Conservation (phyloP, 2,329 filamentous ascomycete species). For the Elsinoe necatrix region DNA sequence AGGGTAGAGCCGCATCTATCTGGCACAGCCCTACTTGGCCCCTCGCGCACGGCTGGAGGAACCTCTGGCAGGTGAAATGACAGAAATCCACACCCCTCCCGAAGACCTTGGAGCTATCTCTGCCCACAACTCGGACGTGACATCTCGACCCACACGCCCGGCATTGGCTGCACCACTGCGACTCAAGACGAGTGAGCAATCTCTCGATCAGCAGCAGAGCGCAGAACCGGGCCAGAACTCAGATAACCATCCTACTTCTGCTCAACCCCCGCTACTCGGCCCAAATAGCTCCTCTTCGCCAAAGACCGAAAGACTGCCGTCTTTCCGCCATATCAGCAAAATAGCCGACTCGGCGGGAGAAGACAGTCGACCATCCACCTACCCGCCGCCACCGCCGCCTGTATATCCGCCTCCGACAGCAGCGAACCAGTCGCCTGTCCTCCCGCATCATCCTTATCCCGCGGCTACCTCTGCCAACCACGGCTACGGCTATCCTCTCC, state of each 20-base stretch:
- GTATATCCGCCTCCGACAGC: slow-evolving; percentile 20
- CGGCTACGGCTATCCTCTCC: slow-evolving; percentile 14
- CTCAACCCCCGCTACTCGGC: slow-evolving; percentile 20
- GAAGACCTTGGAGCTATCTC: slow-evolving; percentile 8
- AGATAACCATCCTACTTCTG: slow-evolving; percentile 24
- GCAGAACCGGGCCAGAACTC: slow-evolving; percentile 12
- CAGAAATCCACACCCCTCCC: slow-evolving; percentile 5
- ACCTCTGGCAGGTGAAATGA: slow-evolving; percentile 6
- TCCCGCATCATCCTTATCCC: slow-evolving; percentile 22
- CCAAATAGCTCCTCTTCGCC: slow-evolving; percentile 20
- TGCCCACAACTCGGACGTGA: slow-evolving; percentile 10
- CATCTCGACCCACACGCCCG: slow-evolving; percentile 8
- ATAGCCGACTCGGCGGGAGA: slow-evolving; percentile 25
- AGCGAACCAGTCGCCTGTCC: slow-evolving; percentile 24
- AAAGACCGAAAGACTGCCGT: slow-evolving; percentile 25
- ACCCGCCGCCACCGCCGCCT: slow-evolving; percentile 16
- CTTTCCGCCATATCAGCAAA: slow-evolving; percentile 27
- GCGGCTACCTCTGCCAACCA: slow-evolving; percentile 23
- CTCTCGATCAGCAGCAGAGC: not conserved
- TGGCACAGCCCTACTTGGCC: not conserved
- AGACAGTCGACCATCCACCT: slow-evolving; percentile 19
- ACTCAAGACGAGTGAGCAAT: slow-evolving; percentile 10
- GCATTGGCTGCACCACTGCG: slow-evolving; percentile 8
- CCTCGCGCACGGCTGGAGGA: not conserved
- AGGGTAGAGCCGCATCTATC: not conserved